These are phyloP conservation scores for Apiospora hydei DNA, from an alignment of 2,329 filamentous ascomycete genomes.

Conservation along the genomic window DNA sequence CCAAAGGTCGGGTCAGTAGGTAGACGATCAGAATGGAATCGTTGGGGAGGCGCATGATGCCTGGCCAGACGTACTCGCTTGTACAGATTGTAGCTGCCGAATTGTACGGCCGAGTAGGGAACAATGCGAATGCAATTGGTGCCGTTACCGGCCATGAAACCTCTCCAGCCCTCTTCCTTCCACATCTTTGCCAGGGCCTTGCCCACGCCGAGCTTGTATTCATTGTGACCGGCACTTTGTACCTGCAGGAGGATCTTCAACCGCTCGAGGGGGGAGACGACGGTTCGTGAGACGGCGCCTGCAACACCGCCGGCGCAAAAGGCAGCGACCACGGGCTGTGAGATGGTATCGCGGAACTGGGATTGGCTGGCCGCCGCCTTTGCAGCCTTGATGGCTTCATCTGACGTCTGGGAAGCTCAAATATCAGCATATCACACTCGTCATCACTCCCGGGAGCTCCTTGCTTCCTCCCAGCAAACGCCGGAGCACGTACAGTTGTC, in stretches of 20 bases:
- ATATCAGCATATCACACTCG: not conserved
- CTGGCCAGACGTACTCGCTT: constrained; percentile 72
- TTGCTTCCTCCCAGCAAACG: not conserved
- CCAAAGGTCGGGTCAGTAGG: not conserved
- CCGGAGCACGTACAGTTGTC: constrained; percentile 46
- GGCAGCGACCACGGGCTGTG: constrained; percentile 86
- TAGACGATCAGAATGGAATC: not conserved
- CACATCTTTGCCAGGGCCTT: constrained; percentile 95
- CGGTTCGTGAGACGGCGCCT: constrained; percentile 95
- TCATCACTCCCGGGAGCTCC: not conserved
- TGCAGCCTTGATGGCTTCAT: constrained; percentile 41
- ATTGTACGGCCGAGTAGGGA: constrained; percentile 97
- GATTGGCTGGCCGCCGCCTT: constrained; percentile 38
- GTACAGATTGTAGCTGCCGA: constrained; percentile 97
- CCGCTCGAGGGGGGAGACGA: constrained; percentile 93
- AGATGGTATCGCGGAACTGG: constrained; percentile 61
- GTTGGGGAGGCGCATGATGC: not conserved
- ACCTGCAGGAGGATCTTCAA: constrained; percentile 98
- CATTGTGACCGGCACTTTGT: constrained; percentile 86
- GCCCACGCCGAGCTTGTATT: constrained; percentile 91
- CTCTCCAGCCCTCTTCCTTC: constrained; percentile 94
- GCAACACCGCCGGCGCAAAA: constrained; percentile 95
- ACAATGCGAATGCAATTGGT: constrained; percentile 99
- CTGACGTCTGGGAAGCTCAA: constrained; percentile 32
- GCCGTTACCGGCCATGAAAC: constrained; percentile 97